Evolutionary conservation across 148 eudicot species (phyloP), one percentile per base, ranked within the genome.

Genomic region (Chenopodium quinoa): DNA sequence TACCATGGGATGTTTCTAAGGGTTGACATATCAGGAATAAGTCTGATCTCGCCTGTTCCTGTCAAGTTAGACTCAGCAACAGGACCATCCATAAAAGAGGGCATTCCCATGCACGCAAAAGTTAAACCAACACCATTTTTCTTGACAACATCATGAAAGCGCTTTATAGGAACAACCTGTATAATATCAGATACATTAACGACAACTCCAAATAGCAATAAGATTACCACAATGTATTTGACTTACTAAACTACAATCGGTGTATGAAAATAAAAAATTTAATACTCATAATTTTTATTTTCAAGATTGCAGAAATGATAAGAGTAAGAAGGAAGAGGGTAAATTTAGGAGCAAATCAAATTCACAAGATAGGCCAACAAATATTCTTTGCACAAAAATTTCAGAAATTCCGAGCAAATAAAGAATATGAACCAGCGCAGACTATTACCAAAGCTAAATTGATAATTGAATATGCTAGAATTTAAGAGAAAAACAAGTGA

Each of bases 101-200:
- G 81, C 93, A 97, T 89, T 74, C 85, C 99, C 99, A 97, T 97
- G 84, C 88, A 89, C 47, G 94, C 99, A 79, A 83, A 71, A 80
- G 93, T 89, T 73, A 97, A 89, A 79, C 99, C 99, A 67, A 97
- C 84, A 68, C 99, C 98, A 86, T 90, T 91, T 80, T 90, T 93
- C 86, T 82, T 77, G 71, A 90, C 91, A 83, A 89, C 81, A 77
- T 90, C 86, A 71, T 88, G 82, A 88, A 94, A 97, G 70, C 98
- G 95, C 76, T 87, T 87, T 78, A 78, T 46, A 67, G 97, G 98
- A 63, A 94, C 91, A 83, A 78, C 96, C 98, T 94, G 86, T 63
- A 85, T 76, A 37, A 71, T 68, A 32, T 66, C 1, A 14, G 5
- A 56, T 27, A 82, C 50, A 22, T 72, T 2, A 72, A 8, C 3